These are phyloP conservation scores for Quercus agrifolia DNA, from an alignment of 306 rosid species.

Conservation along the genomic window DNA sequence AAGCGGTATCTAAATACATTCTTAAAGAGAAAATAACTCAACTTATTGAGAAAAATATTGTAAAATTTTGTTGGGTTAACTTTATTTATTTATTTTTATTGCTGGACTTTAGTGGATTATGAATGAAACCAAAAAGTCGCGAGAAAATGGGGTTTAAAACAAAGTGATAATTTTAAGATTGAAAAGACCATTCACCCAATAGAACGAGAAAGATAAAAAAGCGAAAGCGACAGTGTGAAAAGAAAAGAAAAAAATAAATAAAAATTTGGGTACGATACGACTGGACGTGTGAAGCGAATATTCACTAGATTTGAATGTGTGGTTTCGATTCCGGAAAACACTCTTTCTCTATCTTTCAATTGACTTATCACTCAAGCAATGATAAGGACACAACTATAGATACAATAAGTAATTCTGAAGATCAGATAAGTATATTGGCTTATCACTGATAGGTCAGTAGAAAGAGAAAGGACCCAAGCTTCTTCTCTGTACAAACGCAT, in stretches of 20 bases:
- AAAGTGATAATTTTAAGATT: not conserved
- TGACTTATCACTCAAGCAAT: slow-evolving; percentile 22
- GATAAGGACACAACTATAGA: accelerated
- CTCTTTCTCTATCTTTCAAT: not conserved
- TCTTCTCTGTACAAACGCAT: slow-evolving; percentile 51
- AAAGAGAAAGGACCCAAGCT: slow-evolving; percentile 36
- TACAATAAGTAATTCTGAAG: accelerated
- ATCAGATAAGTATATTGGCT: accelerated
- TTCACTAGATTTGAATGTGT: slow-evolving; percentile 64
- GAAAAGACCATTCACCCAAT: not conserved
- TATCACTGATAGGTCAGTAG: slow-evolving; percentile 64
- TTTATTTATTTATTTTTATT: too few relatives aligned
- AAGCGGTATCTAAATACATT: accelerated
- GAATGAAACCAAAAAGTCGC: not conserved
- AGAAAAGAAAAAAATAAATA: not conserved
- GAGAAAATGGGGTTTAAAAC: slow-evolving; percentile 10
- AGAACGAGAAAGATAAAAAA: not conserved
- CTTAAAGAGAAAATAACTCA: too few relatives aligned
- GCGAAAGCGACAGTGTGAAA: slow-evolving; percentile 58
- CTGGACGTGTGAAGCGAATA: slow-evolving; percentile 71
- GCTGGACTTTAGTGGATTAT: too few relatives aligned
- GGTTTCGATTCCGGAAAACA: slow-evolving; percentile 64
- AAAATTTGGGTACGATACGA: slow-evolving; percentile 9
- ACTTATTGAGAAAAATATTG: too few relatives aligned
- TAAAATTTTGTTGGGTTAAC: too few relatives aligned